Evolutionary conservation across 768 basidiomycete species (phyloP), one percentile per base, ranked within the genome.

Genomic region (Leccinum barrowsii): DNA sequence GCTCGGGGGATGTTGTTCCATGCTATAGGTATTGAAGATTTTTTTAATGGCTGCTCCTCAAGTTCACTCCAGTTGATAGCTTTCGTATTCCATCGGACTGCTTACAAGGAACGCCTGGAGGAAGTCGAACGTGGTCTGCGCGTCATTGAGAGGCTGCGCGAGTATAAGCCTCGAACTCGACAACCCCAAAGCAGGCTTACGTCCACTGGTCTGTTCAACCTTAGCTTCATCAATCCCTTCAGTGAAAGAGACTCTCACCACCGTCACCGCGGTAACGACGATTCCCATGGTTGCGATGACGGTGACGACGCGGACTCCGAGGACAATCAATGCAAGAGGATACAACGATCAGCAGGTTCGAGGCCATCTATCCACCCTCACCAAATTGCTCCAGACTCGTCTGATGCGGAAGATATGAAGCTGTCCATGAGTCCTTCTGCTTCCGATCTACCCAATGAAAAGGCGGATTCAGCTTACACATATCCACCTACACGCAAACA

Each of bases 81-180:
- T 0, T 87, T 89, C 64, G 78, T 81, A 19, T 92, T 92, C 72
- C 89, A 92, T 68, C 82, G 78, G n/a, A 85, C 82, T 3, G 90
- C 90, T 10, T 92, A 84, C 69, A 80, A 78, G 63, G 90, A 92
- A 34, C 87, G 90, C 51, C 74, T 90, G 5, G 78, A 82, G 10
- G 73, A 76, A n/a, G 79, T 90, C 6, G 73, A 76, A 56, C 71
- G 76, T 42, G 76, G 84, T 1, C 77, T 90, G 4, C 68, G 68
- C 3, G 83, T 83, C 44, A 80, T 92, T 54, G 90, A 92, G 69
- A 78, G 78, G 60, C 79, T 92, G 17, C 84, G 87, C 30, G 72
- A 80, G 51, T 87, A 87, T 68, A 82, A 81, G 17, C 89, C 89
- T 13, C 64, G 54, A 11, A 48, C 51, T 28, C 71, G 69, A 74